Percentiles rank a stretch among this genome's conserved stretches.
phyloP scores from a whole-genome alignment of 2,329 filamentous ascomycete species.

The Trichoderma hamatum region DNA sequence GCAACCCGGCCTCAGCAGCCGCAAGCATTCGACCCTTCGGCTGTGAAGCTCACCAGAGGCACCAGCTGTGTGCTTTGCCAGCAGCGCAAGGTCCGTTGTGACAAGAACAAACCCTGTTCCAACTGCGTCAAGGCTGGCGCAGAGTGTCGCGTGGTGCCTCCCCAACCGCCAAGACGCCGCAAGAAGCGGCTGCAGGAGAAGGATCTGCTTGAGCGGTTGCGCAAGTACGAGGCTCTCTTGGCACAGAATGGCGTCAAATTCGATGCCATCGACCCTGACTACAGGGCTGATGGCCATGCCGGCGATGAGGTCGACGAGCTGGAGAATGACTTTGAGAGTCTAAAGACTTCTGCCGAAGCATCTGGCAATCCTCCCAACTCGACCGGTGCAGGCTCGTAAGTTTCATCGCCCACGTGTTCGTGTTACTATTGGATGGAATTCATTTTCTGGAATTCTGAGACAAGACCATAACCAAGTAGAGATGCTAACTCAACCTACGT shows the following conservation, averaged over 20 bases:
- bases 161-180: slow-evolving; percentile 59
- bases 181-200: slow-evolving; percentile 70
- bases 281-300: slow-evolving; percentile 36
- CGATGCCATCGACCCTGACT: slow-evolving; percentile 62
- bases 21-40: slow-evolving; percentile 44
- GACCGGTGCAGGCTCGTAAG: neutral
- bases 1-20: slow-evolving; percentile 30
- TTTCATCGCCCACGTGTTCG: neutral
- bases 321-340: slow-evolving; percentile 57
- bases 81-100: slow-evolving; percentile 74
- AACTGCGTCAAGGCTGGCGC: slow-evolving; percentile 66
- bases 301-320: slow-evolving; percentile 59
- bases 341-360: slow-evolving; percentile 56
- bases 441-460: neutral
- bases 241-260: slow-evolving; percentile 69
- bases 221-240: slow-evolving; percentile 68
- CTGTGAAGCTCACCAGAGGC: slow-evolving; percentile 60
- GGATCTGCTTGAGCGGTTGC: slow-evolving; percentile 70
- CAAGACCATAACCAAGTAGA: neutral
- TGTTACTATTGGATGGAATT: neutral
- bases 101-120: slow-evolving; percentile 71
- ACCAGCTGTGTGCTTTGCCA: slow-evolving; percentile 74
- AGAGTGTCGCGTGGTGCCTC: slow-evolving; percentile 63
- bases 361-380: slow-evolving; percentile 34
- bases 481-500: neutral